A percentile compares a stretch with the other conserved stretches of the same genome.
These are phyloP conservation scores for Phytophthora pluvialis DNA, from an alignment of 352 stramenopile species.

Conservation along the genomic window DNA sequence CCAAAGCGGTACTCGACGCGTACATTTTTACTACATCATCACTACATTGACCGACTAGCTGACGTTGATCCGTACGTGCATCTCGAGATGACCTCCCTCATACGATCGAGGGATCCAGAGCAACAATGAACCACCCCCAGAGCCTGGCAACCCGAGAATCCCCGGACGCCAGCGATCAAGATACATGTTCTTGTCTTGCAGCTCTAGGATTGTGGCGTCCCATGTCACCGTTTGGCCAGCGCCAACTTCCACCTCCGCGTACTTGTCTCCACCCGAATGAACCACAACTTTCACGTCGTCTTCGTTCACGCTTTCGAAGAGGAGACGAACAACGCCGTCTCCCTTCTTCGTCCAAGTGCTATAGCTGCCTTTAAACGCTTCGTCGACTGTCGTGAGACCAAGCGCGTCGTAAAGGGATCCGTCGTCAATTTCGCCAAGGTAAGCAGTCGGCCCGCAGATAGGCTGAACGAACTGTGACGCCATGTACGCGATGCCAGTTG, in stretches of 20 bases:
- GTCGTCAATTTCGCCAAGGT: constrained; percentile 43
- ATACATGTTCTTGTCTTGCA: constrained; percentile 32
- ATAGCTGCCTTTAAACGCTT: constrained; percentile 37
- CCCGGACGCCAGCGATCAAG: constrained; percentile 29
- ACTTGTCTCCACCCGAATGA: constrained; percentile 30
- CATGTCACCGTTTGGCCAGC: constrained; percentile 27
- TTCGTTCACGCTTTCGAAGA: constrained; percentile 27
- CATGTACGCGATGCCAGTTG: constrained; percentile 46
- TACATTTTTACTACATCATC: no score
- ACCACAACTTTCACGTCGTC: constrained; percentile 31
- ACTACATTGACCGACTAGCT: constrained; percentile 25
- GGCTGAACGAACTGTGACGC: constrained; percentile 44
- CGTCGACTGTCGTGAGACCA: constrained; percentile 25
- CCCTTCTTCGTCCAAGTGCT: constrained; percentile 35
- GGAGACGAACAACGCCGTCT: constrained; percentile 32
- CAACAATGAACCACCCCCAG: constrained; percentile 26
- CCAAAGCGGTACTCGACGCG: no score
- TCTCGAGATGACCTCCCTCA: constrained; percentile 42
- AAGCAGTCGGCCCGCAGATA: constrained; percentile 38
- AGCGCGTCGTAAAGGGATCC: constrained; percentile 27
- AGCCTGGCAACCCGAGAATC: constrained; percentile 20
- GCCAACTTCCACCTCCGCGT: constrained; percentile 20
- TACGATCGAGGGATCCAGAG: constrained; percentile 48
- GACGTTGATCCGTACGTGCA: constrained; percentile 35
- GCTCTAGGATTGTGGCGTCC: constrained; percentile 23